These are phyloP conservation scores for Mycena alexandri DNA, from an alignment of 768 basidiomycete species.

Conservation along the genomic window DNA sequence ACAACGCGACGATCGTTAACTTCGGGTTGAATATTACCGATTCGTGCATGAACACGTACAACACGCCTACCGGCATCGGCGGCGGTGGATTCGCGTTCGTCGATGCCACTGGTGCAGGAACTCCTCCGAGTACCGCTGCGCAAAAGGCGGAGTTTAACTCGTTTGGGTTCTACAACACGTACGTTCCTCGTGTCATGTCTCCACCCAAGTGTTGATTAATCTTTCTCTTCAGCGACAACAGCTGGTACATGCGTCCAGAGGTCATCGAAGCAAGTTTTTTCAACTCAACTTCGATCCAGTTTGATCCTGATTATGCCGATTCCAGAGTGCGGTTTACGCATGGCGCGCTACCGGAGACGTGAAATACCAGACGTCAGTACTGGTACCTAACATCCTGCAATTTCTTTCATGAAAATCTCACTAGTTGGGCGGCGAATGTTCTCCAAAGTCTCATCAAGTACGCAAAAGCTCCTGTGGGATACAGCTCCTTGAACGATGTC, in stretches of 20 bases:
- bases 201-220: neutral
- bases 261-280: conserved; percentile 28
- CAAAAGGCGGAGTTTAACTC: conserved; percentile 19
- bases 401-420: neutral
- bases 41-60: conserved; percentile 30
- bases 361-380: conserved; percentile 23
- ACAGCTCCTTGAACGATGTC: conserved; percentile 21
- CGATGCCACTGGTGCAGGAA: conserved; percentile 19
- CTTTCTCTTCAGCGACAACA: conserved; percentile 22
- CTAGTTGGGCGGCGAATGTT: conserved; percentile 25
- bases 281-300: neutral
- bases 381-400: neutral
- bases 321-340: conserved; percentile 28
- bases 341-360: conserved; percentile 30
- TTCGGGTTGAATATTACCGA: conserved; percentile 27
- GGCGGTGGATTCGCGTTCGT: conserved; percentile 27
- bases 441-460: conserved; percentile 27
- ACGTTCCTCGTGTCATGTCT: neutral
- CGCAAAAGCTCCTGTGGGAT: conserved; percentile 26
- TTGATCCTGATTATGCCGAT: neutral
- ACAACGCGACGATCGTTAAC: conserved; percentile 27
- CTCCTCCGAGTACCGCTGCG: conserved; percentile 15
- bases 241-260: conserved; percentile 31
- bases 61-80: conserved; percentile 24
- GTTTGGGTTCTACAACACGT: conserved; percentile 30